These are phyloP conservation scores for Bipolaris gigantea DNA, from an alignment of 2,329 filamentous ascomycete species.

Conservation along the genomic window DNA sequence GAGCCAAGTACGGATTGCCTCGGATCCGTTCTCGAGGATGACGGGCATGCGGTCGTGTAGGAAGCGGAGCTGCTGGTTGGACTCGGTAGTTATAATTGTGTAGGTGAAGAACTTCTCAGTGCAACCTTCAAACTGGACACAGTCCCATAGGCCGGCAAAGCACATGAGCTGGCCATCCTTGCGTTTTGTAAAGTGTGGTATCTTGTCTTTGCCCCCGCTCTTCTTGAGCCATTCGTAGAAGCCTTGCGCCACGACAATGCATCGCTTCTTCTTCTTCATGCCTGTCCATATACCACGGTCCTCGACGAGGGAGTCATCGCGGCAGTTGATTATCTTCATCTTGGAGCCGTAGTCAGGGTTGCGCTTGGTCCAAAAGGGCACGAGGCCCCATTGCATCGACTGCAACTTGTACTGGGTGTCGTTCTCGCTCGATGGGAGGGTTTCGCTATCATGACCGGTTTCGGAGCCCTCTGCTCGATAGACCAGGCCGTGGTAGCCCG, in stretches of 20 bases:
- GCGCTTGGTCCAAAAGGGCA: constrained; percentile 91
- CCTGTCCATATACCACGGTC: constrained; percentile 84
- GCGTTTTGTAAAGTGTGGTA: constrained; percentile 81
- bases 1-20: constrained; percentile 73
- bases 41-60: constrained; percentile 96
- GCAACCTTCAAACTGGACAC: constrained; percentile 73
- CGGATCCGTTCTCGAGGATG: constrained; percentile 75
- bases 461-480: constrained; percentile 76
- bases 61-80: constrained; percentile 80
- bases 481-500: constrained; percentile 80
- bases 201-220: constrained; percentile 72
- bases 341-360: constrained; percentile 75
- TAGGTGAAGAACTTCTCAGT: constrained; percentile 81
- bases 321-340: constrained; percentile 92
- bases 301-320: constrained; percentile 79
- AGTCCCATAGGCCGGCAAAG: constrained; percentile 91
- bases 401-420: constrained; percentile 76
- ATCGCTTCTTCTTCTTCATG: constrained; percentile 89
- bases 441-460: constrained; percentile 49
- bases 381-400: constrained; percentile 92
- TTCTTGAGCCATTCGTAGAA: constrained; percentile 97
- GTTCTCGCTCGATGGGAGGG: constrained; percentile 5
- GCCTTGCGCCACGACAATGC: constrained; percentile 83
- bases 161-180: constrained; percentile 84
- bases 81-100: constrained; percentile 88